These are phyloP conservation scores for Phaeosphaeria sp. DNA, from an alignment of 2,329 filamentous ascomycete genomes.

Conservation along the genomic window DNA sequence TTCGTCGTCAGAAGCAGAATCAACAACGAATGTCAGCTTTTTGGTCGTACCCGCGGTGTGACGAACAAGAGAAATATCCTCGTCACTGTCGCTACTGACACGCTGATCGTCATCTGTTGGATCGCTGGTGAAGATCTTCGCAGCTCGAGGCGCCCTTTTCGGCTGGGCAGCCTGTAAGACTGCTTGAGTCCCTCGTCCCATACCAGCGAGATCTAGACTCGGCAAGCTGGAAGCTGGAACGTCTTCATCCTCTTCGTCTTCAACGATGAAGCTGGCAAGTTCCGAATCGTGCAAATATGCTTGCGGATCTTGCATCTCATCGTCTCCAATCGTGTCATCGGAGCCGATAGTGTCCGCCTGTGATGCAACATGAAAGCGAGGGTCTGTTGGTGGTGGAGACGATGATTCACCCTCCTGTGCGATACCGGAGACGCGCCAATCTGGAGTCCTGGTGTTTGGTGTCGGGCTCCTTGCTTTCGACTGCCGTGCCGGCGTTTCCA, in stretches of 20 bases:
- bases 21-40: constrained; percentile 24
- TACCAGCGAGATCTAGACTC: constrained; percentile 29
- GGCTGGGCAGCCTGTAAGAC: constrained; percentile 32
- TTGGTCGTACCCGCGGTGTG: constrained; percentile 15
- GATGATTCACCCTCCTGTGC: constrained; percentile 43
- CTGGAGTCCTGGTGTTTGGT: constrained; percentile 25
- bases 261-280: constrained; percentile 54
- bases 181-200: constrained; percentile 44
- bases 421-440: constrained; percentile 34
- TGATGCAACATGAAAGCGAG: constrained; percentile 45
- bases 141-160: constrained; percentile 26
- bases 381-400: constrained; percentile 49
- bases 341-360: constrained; percentile 53
- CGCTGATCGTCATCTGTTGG: constrained; percentile 39
- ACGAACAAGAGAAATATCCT: constrained; percentile 25
- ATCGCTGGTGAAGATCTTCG: constrained; percentile 47
- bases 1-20: constrained; percentile 27
- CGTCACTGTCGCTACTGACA: constrained; percentile 45
- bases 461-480: constrained; percentile 15
- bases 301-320: constrained; percentile 48
- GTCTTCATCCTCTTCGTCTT: constrained; percentile 47
- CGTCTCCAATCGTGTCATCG: constrained; percentile 50
- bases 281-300: constrained; percentile 53
- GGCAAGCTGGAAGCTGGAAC: constrained; percentile 43
- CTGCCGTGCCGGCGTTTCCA: constrained; percentile 26